A percentile compares a stretch with the other conserved stretches of the same genome.
These are phyloP conservation scores for Rhodotorula diobovata DNA, from an alignment of 768 basidiomycete genomes.

Conservation along the genomic window DNA sequence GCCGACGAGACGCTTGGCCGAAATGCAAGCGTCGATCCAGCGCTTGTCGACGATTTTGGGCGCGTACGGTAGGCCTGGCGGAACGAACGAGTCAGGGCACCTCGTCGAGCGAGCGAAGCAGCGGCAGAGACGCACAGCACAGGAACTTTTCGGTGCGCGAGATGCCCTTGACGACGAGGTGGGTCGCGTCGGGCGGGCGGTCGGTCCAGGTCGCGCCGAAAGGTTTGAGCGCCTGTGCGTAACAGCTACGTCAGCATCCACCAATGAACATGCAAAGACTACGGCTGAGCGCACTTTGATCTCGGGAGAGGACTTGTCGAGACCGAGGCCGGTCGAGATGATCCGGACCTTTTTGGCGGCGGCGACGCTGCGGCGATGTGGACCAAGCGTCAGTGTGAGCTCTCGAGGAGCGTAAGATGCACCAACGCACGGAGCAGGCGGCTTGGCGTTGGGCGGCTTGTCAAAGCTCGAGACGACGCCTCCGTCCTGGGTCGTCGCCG, in stretches of 20 bases:
- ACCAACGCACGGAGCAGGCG: background rate
- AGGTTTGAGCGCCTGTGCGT: constrained; percentile 57
- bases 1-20: constrained; percentile 62
- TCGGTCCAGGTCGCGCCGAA: constrained; percentile 65
- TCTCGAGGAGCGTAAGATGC: background rate
- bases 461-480: constrained; percentile 28
- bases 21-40: constrained; percentile 65
- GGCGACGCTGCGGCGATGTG: background rate
- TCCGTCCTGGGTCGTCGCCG: constrained; percentile 21
- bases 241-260: background rate
- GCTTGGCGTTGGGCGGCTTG: constrained; percentile 33
- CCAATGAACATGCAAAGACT: background rate
- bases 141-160: constrained; percentile 85
- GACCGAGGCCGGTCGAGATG: constrained; percentile 64
- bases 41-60: constrained; percentile 62
- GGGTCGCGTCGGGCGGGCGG: constrained; percentile 66
- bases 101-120: fast-evolving
- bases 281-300: constrained; percentile 52
- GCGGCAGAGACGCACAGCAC: constrained; percentile 45
- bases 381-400: too few relatives aligned
- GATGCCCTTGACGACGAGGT: constrained; percentile 65
- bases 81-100: too few relatives aligned
- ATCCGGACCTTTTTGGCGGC: constrained; percentile 52
- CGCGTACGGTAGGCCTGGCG: constrained; percentile 57
- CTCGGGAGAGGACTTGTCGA: constrained; percentile 55